Conservation (phyloP, 805 yeast genomes). For the Monosporozyma servazzii region DNA sequence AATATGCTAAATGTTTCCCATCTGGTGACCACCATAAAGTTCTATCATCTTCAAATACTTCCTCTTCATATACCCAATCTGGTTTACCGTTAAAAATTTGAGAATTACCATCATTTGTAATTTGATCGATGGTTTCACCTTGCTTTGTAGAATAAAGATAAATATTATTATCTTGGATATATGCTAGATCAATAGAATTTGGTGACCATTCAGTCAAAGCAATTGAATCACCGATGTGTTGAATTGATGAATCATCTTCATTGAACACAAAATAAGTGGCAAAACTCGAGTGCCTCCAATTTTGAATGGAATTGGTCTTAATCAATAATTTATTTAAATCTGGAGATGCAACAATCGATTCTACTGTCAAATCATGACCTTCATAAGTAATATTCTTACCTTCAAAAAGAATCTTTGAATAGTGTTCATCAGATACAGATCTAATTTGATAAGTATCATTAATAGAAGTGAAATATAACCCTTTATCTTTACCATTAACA, state of each 20-base stretch:
- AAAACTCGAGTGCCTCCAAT: conserved; percentile 46
- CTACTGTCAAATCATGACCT: conserved; percentile 38
- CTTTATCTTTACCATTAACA: conserved; percentile 45
- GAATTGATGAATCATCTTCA: conserved; percentile 20
- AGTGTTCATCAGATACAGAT: conserved; percentile 33
- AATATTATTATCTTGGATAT: conserved; percentile 61
- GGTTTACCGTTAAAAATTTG: conserved; percentile 79
- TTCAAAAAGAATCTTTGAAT: conserved; percentile 39
- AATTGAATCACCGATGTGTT: conserved; percentile 26
- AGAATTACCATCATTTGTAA: conserved; percentile 63
- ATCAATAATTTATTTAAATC: conserved; percentile 50
- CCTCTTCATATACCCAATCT: conserved; percentile 94
- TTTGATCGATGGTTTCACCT: conserved; percentile 30
- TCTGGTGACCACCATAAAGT: conserved; percentile 85
- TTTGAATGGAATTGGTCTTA: conserved; percentile 50
- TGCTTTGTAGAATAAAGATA: conserved; percentile 38
- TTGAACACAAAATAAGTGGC: conserved; percentile 38
- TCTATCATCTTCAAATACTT: conserved; percentile 59
- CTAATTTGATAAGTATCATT: conserved; percentile 45
- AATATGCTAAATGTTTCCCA: conserved; percentile 54
- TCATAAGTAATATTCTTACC: conserved; percentile 38
- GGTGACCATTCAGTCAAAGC: conserved; percentile 68
- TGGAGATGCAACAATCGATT: conserved; percentile 55
- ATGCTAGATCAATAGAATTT: conserved; percentile 53
- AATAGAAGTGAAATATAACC: conserved; percentile 50